Conservation (phyloP, 208 protist genomes). For the Kentomonas sorsogonicus region DNA sequence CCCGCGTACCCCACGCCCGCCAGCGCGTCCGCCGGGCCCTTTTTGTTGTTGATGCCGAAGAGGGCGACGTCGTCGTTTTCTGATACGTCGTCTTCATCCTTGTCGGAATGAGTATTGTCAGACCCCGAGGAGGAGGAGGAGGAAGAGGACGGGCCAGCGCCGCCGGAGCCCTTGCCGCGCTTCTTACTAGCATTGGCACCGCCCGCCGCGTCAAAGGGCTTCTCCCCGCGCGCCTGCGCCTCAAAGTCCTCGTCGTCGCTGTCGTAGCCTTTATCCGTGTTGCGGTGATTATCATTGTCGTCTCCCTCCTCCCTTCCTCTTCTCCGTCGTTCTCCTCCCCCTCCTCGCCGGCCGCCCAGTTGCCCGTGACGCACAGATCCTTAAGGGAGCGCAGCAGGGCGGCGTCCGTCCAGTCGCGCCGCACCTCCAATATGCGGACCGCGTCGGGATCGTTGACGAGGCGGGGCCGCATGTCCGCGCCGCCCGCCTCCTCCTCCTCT, state of each 20-base stretch:
- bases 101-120: conserved; percentile 23
- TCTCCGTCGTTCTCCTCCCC: conserved; percentile 19
- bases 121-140: conserved; percentile 12
- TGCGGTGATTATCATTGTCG: conserved; percentile 38
- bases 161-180: no score
- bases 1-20: conserved; percentile 17
- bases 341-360: conserved; percentile 63
- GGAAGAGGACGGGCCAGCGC: no score
- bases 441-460: conserved; percentile 53
- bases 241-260: conserved; percentile 87
- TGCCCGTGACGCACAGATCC: conserved; percentile 94
- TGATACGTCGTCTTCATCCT: conserved; percentile 52
- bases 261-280: conserved; percentile 74
- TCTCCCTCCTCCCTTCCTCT: conserved; percentile 46
- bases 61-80: conserved; percentile 30
- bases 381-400: conserved; percentile 67
- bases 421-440: conserved; percentile 38
- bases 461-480: conserved; percentile 46
- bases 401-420: conserved; percentile 55
- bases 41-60: conserved; percentile 29
- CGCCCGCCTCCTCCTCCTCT: conserved; percentile 16
- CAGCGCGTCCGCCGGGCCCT: conserved; percentile 18
- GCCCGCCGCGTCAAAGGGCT: conserved; percentile 28
- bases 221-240: conserved; percentile 50
- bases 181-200: no score